Conservation (phyloP, 2,329 filamentous ascomycete genomes). For the Aspergillus tamarii region DNA sequence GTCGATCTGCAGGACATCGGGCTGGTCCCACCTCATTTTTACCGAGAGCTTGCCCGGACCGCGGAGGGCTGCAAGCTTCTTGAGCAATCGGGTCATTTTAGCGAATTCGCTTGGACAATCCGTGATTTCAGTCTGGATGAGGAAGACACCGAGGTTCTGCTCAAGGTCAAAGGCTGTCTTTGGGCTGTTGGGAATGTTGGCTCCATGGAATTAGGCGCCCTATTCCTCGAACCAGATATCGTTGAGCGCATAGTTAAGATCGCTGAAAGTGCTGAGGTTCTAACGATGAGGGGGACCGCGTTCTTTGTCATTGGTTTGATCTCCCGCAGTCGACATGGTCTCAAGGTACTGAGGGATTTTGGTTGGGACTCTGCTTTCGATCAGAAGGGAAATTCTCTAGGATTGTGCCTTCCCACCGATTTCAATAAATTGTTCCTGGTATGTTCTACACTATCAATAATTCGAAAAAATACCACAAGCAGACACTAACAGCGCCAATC, state of each 20-base stretch:
- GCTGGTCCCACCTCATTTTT: slow-evolving; percentile 92
- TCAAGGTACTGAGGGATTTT: slow-evolving; percentile 85
- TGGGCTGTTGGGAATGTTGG: slow-evolving; percentile 99
- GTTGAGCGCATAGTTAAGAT: slow-evolving; percentile 86
- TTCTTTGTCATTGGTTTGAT: slow-evolving; percentile 96
- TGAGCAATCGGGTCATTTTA: slow-evolving; percentile 92
- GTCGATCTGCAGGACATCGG: slow-evolving; percentile 61
- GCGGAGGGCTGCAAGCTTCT: slow-evolving; percentile 88
- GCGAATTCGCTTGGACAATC: slow-evolving; percentile 88
- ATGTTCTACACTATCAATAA: slow-evolving; percentile 36
- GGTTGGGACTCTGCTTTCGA: slow-evolving; percentile 94
- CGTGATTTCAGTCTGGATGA: slow-evolving; percentile 83
- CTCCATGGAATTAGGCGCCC: slow-evolving; percentile 94
- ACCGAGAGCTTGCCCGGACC: slow-evolving; percentile 90
- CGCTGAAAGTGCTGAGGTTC: slow-evolving; percentile 82
- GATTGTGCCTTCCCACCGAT: slow-evolving; percentile 82
- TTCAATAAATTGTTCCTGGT: slow-evolving; percentile 79
- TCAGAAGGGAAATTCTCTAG: slow-evolving; percentile 77
- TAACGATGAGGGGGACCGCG: slow-evolving; percentile 91
- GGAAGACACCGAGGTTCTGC: slow-evolving; percentile 80
- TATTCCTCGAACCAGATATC: slow-evolving; percentile 87
- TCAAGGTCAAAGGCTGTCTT: slow-evolving; percentile 93
- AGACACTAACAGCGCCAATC: slow-evolving; percentile 4
- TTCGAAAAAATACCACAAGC: not conserved
- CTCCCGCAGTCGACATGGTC: slow-evolving; percentile 85